Conservation (phyloP, 176 grass and related monocot species). For the Stipa capillata region DNA sequence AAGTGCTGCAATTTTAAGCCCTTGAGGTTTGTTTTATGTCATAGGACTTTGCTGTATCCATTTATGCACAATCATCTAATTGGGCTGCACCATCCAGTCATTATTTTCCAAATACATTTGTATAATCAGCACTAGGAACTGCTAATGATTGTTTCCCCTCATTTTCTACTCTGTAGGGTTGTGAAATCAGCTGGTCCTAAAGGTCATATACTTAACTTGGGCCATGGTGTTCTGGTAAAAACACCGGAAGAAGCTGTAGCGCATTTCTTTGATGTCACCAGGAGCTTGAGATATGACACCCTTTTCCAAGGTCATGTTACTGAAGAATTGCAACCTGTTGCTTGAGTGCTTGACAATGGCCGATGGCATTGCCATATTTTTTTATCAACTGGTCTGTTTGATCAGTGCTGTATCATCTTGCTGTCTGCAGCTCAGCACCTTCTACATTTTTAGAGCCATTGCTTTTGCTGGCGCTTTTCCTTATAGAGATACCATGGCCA, state of each 20-base stretch:
- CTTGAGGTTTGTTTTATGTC: not conserved
- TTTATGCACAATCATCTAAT: not conserved
- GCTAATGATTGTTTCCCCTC: constrained; percentile 1
- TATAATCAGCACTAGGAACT: not conserved
- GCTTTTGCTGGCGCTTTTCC: not conserved
- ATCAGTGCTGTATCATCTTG: not conserved
- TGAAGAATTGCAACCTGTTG: constrained; percentile 51
- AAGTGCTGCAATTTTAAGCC: not conserved
- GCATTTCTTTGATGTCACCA: constrained; percentile 95
- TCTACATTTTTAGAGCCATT: not conserved
- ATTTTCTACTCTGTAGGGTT: constrained; percentile 48
- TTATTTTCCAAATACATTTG: not conserved
- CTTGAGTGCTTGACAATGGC: constrained; percentile 26
- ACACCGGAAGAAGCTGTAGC: constrained; percentile 88
- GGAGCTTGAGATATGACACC: constrained; percentile 77
- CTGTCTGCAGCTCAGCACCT: not conserved
- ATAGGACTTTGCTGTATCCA: not conserved
- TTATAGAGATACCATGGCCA: constrained; percentile 27
- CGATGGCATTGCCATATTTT: not conserved
- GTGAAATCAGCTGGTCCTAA: constrained; percentile 76
- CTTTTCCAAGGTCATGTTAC: constrained; percentile 62
- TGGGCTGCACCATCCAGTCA: not conserved
- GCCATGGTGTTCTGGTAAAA: constrained; percentile 86
- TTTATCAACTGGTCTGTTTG: not conserved
- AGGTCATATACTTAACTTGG: constrained; percentile 92